A percentile compares a stretch with the other conserved stretches of the same genome.
These are phyloP conservation scores for Oropetium thomaeum DNA, from an alignment of 176 grass and related monocot genomes.

Conservation along the genomic window DNA sequence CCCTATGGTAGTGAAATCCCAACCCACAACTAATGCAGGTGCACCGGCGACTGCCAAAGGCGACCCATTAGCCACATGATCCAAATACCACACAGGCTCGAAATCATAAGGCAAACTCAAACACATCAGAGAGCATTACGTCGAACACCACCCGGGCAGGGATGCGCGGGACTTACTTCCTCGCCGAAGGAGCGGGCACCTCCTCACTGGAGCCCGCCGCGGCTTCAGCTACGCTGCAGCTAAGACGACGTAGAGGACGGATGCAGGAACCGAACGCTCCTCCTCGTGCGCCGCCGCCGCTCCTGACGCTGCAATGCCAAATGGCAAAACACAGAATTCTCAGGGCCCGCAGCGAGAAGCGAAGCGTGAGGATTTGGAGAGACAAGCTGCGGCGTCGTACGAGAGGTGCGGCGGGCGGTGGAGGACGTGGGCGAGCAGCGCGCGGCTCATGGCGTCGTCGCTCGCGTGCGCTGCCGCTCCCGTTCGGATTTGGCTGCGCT, in stretches of 20 bases:
- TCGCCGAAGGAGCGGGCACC: constrained; percentile 26
- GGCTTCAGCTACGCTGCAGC: constrained; percentile 26
- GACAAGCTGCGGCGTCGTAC: constrained; percentile 18
- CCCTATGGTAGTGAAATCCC: background rate
- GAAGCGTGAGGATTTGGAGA: background rate
- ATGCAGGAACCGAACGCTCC: constrained; percentile 22
- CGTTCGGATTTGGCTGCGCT: constrained; percentile 35
- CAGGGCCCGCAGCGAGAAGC: background rate
- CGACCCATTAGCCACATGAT: background rate
- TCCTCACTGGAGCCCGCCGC: constrained; percentile 11
- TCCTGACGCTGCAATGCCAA: constrained; percentile 31
- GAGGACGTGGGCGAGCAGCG: constrained; percentile 52
- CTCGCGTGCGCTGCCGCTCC: constrained; percentile 2
- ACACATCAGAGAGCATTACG: constrained; percentile 23
- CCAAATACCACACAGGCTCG: background rate
- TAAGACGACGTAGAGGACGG: constrained; percentile 25
- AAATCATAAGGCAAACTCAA: background rate
- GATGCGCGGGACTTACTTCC: constrained; percentile 28
- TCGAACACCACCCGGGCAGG: constrained; percentile 25
- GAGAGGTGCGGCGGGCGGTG: constrained; percentile 44
- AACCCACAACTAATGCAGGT: background rate
- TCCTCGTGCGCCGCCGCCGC: constrained; percentile 24
- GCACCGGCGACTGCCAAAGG: background rate
- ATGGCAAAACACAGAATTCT: background rate
- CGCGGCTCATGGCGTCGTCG: constrained; percentile 51